Evolutionary conservation across 1,284 basidiomycete species (phyloP).

Genomic region (Takashimella tepidaria): DNA sequence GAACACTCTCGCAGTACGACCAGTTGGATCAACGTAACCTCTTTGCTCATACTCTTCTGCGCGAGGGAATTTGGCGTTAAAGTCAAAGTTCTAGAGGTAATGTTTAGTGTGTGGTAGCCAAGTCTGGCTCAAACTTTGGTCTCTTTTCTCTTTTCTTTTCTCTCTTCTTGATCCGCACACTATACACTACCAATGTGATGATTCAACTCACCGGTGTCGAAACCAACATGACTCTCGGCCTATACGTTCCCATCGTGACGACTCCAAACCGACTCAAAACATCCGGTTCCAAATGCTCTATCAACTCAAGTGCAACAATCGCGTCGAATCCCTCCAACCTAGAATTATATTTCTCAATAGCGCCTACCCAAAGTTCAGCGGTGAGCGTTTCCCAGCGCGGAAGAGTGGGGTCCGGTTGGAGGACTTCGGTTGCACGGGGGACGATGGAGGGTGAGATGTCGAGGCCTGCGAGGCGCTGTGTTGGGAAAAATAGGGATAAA

Average conservation of each 20-base stretch:
- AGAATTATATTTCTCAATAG: conserved; percentile 68
- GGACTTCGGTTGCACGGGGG: conserved; percentile 30
- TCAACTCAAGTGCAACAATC: conserved; percentile 82
- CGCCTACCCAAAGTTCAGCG: conserved; percentile 75
- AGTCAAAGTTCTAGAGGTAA: conserved; percentile 49
- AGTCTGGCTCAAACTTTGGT: not conserved
- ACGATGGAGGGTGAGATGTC: conserved; percentile 42
- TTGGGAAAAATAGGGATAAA: not conserved
- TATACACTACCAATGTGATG: too few relatives aligned
- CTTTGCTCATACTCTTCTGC: conserved; percentile 34
- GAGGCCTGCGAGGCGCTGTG: conserved; percentile 43
- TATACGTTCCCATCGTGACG: conserved; percentile 73
- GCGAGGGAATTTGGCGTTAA: conserved; percentile 77
- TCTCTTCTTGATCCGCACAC: not conserved
- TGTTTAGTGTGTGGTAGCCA: too few relatives aligned
- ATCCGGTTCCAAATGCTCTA: conserved; percentile 76
- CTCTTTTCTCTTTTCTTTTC: not conserved
- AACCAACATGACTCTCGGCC: conserved; percentile 70
- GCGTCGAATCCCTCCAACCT: conserved; percentile 70
- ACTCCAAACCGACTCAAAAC: conserved; percentile 73
- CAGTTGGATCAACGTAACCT: conserved; percentile 71
- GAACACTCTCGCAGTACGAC: conserved; percentile 56
- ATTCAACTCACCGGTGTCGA: conserved; percentile 67
- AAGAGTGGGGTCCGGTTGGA: conserved; percentile 23
- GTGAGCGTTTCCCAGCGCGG: conserved; percentile 69